A percentile compares a stretch with the other conserved stretches of the same genome.
Evolutionary conservation across 1,139 yeast species (phyloP).

Genomic region (Debaryomyces psychrophilus): DNA sequence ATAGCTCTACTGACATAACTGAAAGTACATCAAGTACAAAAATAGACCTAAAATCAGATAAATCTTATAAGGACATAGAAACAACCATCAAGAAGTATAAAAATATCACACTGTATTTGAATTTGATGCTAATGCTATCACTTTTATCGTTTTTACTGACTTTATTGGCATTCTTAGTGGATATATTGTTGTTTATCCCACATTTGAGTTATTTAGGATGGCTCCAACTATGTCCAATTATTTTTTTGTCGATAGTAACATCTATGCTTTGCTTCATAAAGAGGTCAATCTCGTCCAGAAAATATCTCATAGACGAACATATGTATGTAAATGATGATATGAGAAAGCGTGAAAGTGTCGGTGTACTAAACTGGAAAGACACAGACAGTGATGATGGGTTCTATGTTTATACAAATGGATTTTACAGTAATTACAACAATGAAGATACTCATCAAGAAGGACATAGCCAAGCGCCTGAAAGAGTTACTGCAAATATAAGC

Average conservation of each 20-base stretch:
- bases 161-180: conserved; percentile 45
- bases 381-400: conserved; percentile 50
- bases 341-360: conserved; percentile 31
- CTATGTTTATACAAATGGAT: conserved; percentile 50
- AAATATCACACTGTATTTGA: conserved; percentile 34
- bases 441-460: conserved; percentile 13
- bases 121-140: conserved; percentile 37
- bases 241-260: conserved; percentile 38
- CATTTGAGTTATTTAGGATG: conserved; percentile 47
- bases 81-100: conserved; percentile 12
- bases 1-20: not conserved
- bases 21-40: not conserved
- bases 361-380: conserved; percentile 29
- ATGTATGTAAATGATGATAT: conserved; percentile 41
- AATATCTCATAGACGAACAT: conserved; percentile 37
- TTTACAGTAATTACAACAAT: conserved; percentile 29
- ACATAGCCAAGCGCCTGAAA: not conserved
- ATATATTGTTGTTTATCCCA: conserved; percentile 45
- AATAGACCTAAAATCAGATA: not conserved
- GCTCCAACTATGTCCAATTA: conserved; percentile 46
- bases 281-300: conserved; percentile 41
- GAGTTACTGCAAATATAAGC: conserved; percentile 13
- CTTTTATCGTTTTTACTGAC: conserved; percentile 41
- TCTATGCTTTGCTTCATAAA: conserved; percentile 46
- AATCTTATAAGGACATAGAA: not conserved